Evolutionary conservation across 179 eudicot genomes (phyloP).

Genomic region (Pouteria campechiana): DNA sequence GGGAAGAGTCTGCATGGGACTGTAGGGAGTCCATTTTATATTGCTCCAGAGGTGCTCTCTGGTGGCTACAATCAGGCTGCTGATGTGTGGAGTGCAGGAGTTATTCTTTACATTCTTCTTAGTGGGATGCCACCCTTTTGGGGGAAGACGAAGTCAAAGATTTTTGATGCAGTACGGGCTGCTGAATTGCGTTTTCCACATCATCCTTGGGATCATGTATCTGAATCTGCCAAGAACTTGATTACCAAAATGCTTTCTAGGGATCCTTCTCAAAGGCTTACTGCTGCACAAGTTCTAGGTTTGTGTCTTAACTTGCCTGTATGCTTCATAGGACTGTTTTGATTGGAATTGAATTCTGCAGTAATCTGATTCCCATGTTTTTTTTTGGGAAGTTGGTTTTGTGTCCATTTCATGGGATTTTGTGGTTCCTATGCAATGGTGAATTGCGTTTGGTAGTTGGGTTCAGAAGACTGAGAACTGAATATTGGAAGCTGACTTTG

Average conservation of each 20-base stretch:
- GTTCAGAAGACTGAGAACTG: no score
- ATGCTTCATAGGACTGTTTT: background rate
- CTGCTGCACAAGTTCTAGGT: conserved; percentile 62
- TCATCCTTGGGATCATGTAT: conserved; percentile 54
- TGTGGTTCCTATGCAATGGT: no score
- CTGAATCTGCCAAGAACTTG: conserved; percentile 58
- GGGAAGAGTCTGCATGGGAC: conserved; percentile 67
- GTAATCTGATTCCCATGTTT: no score
- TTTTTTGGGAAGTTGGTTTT: no score
- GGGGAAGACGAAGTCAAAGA: conserved; percentile 83
- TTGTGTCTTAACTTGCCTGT: background rate
- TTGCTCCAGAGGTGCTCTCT: conserved; percentile 77
- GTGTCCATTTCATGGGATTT: no score
- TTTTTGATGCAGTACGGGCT: conserved; percentile 72
- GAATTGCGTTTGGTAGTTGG: no score
- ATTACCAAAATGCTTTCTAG: conserved; percentile 48
- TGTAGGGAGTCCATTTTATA: conserved; percentile 87
- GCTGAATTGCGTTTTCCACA: conserved; percentile 65
- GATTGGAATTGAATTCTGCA: background rate
- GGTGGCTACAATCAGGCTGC: conserved; percentile 81
- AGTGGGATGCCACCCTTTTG: conserved; percentile 88
- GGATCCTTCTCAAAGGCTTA: conserved; percentile 56
- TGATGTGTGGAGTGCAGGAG: conserved; percentile 90
- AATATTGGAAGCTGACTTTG: no score
- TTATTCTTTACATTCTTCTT: conserved; percentile 70